These are phyloP conservation scores for Verticillium isaacii DNA, from an alignment of 2,329 filamentous ascomycete genomes.

Conservation along the genomic window DNA sequence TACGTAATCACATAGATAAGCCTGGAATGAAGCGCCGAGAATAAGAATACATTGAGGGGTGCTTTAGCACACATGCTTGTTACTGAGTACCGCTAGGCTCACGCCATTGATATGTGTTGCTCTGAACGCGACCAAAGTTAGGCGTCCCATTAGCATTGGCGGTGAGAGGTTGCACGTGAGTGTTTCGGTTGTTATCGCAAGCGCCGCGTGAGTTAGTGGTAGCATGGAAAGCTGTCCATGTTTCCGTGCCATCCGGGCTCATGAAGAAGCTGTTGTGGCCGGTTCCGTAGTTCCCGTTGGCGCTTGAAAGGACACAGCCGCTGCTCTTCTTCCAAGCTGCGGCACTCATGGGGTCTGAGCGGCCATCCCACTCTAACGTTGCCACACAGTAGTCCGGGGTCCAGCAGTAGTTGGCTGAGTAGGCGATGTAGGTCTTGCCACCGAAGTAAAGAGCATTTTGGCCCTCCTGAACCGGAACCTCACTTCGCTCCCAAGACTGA, in stretches of 20 bases:
- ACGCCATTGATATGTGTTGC: conserved; percentile 15
- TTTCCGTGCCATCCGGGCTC: conserved; percentile 48
- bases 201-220: conserved; percentile 41
- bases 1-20: too few relatives aligned
- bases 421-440: conserved; percentile 47
- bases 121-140: conserved; percentile 38
- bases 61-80: background rate
- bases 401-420: conserved; percentile 54
- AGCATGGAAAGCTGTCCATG: conserved; percentile 53
- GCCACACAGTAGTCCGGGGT: conserved; percentile 49
- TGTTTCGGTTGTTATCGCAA: conserved; percentile 49
- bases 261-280: conserved; percentile 56
- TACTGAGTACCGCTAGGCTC: conserved; percentile 10
- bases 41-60: too few relatives aligned
- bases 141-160: conserved; percentile 46
- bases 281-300: conserved; percentile 52
- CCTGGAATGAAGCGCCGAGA: too few relatives aligned
- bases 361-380: conserved; percentile 47
- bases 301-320: conserved; percentile 45
- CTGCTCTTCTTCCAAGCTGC: conserved; percentile 45
- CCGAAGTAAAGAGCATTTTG: conserved; percentile 47
- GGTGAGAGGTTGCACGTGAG: conserved; percentile 46
- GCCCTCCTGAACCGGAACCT: conserved; percentile 50
- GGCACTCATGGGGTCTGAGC: conserved; percentile 36
- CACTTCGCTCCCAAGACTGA: conserved; percentile 43